Evolutionary conservation across 2,329 filamentous ascomycete species (phyloP), one percentile per base, ranked within the genome.

Genomic region (Alternaria infectoria): DNA sequence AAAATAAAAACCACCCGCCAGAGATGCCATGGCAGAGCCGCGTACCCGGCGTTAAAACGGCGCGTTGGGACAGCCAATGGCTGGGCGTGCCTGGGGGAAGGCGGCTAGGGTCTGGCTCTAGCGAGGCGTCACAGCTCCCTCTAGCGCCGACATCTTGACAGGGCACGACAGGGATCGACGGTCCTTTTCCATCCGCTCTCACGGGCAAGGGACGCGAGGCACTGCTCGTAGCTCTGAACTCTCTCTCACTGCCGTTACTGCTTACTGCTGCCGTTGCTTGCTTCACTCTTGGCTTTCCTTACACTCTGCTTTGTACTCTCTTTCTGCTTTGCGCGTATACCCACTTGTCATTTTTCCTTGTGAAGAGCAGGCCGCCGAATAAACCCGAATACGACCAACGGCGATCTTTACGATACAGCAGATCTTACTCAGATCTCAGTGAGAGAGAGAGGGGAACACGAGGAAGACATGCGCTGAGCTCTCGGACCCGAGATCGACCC

Each of bases 11-110:
- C 40, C 36, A 59, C 19, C 59, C 59, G 25, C 47, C 47, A 50
- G 17, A 19, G 49, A 26, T 32, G 47, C 47, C 47, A 51, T 49
- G 46, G 23, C 26, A 50, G 47, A 63, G 60, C 65, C 61, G 57
- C 61, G 57, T 19, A 52, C 51, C 61, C 60, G 63, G 63, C 60
- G 63, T 57, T 61, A 55, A 58, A 44, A 57, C 66, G 66, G 67
- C 62, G 66, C 55, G 28, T 43, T 21, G n/a, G 19, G 12, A 40
- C 55, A 50, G 40, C 65, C 54, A 67, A 52, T 69, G 19, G 54
- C 26, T 43, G 56, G 36, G 23, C 57, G 51, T 59, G 54, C 46
- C 57, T 57, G 19, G n/a, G 5, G 11, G 9, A 28, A 8, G 25
- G 11, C 49, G 26, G 49, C 23, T 9, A 51, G 21, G 46, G n/a